Base-by-base conservation (phyloP, 2,329 filamentous ascomycete species). In the Waltergamsia citrina region DNA sequence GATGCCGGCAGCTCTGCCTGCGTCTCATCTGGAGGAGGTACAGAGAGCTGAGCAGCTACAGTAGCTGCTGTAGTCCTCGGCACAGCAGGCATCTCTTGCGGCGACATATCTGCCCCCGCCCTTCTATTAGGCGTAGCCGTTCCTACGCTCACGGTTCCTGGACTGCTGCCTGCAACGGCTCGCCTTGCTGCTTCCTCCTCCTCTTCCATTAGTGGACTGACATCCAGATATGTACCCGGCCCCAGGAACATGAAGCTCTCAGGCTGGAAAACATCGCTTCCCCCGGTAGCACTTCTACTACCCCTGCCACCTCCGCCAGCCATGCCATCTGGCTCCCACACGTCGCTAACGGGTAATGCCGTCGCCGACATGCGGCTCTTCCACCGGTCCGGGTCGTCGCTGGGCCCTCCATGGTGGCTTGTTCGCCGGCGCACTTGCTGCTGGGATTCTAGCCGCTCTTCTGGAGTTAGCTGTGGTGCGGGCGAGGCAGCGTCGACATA, bases 191-290 rank as follows among this genome's bases (percentile, higher is more conserved):
- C 42, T 12, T 38, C 42, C 4, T 57, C 57, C 21, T 66, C 60
- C 32, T 64, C 59, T 18, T 61, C 58, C 1, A 41, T 52, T 19
- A 63, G 33, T 1, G 66, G 61, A 29, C 60, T 67, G n/a, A 65
- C 51, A 33, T 69, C 66, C 18, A 46, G 60, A 41, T 65, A 63
- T 3, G 52, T 48, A 2, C 62, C 65, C 0, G 67, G 64, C 0
- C 67, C 68, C 12, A 71, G 57, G 41, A 63, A 71, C 60, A 70
- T 69, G 41, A 72, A 69, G 39, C 56, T 63, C 40, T 69, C 68
- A 4, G 67, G 65, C 39, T 70, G 65, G 38, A 71, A 71, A 37
- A 67, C 65, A 2, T 33, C 53, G 41, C 27, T 55, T 56, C 39
- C 60, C 46, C 2, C 53, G 49, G 15, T 52, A 47, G 16, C 49